phyloP scores from a whole-genome alignment of 306 rosid species.

The Citrullus colocynthis region DNA sequence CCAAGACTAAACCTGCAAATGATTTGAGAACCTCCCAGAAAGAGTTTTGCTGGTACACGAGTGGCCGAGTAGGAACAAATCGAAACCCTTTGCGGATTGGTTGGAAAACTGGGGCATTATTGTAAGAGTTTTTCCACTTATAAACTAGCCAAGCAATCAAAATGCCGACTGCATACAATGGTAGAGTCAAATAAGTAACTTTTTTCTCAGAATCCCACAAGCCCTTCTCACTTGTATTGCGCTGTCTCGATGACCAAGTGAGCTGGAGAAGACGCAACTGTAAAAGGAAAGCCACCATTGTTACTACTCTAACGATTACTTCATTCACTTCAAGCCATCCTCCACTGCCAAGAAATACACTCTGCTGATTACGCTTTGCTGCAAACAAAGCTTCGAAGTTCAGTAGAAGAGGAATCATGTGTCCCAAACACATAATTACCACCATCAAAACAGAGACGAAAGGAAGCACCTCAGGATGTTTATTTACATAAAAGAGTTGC shows the following conservation, averaged over 20 bases:
- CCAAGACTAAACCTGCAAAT: conserved; percentile 52
- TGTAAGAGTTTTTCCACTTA: conserved; percentile 30
- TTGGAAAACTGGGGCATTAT: conserved; percentile 16
- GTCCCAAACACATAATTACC: conserved; percentile 51
- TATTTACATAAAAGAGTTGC: conserved; percentile 73
- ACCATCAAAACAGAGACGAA: conserved; percentile 58
- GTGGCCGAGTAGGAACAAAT: conserved; percentile 10
- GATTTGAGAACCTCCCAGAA: conserved; percentile 61
- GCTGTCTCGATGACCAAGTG: conserved; percentile 66
- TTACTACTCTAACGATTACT: conserved; percentile 63
- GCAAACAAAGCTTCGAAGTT: conserved; percentile 68
- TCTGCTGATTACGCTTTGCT: conserved; percentile 30
- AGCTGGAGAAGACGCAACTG: conserved; percentile 61
- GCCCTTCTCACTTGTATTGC: conserved; percentile 22
- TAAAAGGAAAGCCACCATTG: conserved; percentile 72
- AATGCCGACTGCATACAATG: conserved; percentile 48
- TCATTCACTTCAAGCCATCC: conserved; percentile 84
- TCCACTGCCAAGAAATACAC: conserved; percentile 43
- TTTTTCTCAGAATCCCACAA: conserved; percentile 57
- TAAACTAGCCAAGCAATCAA: conserved; percentile 39
- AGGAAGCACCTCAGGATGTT: conserved; percentile 46
- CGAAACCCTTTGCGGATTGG: conserved; percentile 25
- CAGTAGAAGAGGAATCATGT: conserved; percentile 68
- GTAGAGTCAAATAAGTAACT: conserved; percentile 44
- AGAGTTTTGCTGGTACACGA: conserved; percentile 21